These are phyloP conservation scores for Pythium coloratum DNA, from an alignment of 352 stramenopile genomes.

Conservation along the genomic window DNA sequence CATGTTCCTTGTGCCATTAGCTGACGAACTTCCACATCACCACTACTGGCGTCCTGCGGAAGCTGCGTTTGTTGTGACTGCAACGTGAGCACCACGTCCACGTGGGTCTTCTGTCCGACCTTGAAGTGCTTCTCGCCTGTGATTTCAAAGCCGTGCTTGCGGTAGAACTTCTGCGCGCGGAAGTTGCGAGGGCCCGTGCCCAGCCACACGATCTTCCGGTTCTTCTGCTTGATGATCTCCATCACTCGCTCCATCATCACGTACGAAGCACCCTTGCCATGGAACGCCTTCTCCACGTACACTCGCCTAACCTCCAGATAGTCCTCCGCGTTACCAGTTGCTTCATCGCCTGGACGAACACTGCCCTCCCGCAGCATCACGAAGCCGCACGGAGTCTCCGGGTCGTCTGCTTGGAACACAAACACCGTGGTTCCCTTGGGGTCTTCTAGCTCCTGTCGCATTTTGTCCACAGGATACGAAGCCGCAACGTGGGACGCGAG, in stretches of 20 bases:
- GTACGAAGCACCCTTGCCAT: slow-evolving; percentile 29
- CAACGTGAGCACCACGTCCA: slow-evolving; percentile 16
- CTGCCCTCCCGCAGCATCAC: slow-evolving; percentile 29
- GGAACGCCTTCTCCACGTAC: slow-evolving; percentile 33
- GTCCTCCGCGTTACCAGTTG: background rate
- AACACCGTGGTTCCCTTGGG: slow-evolving; percentile 26
- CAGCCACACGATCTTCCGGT: slow-evolving; percentile 32
- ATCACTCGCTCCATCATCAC: slow-evolving; percentile 33
- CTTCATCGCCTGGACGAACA: slow-evolving; percentile 29
- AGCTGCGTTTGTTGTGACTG: background rate
- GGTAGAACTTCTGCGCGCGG: slow-evolving; percentile 37
- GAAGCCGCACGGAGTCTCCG: slow-evolving; percentile 24
- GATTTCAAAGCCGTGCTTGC: slow-evolving; percentile 34
- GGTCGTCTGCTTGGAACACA: slow-evolving; percentile 18
- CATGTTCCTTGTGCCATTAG: too few relatives aligned
- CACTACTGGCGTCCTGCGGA: background rate
- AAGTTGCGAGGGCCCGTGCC: slow-evolving; percentile 31
- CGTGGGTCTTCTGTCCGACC: slow-evolving; percentile 18
- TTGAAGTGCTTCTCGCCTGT: slow-evolving; percentile 30
- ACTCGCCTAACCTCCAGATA: slow-evolving; percentile 37
- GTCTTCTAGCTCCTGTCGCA: slow-evolving; percentile 28
- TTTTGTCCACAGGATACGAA: slow-evolving; percentile 25
- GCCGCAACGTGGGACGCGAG: slow-evolving; percentile 19
- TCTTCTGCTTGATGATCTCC: slow-evolving; percentile 22
- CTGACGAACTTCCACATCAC: too few relatives aligned